Evolutionary conservation across 2,329 filamentous ascomycete species (phyloP), one percentile per base, ranked within the genome.

Genomic region (Chaetomium globosum): DNA sequence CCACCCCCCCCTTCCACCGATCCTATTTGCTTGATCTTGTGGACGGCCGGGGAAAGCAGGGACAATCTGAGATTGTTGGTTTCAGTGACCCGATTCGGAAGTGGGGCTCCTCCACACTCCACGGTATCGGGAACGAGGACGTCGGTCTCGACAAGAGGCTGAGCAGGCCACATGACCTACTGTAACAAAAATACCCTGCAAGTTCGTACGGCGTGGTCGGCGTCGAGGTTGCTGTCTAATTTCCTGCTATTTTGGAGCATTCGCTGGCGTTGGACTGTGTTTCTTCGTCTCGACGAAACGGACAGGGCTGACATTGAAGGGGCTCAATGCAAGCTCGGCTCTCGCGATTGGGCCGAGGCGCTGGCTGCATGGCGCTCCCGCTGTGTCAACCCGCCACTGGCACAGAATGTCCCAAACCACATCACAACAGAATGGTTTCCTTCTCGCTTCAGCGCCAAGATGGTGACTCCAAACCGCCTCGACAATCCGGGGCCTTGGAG

Each of bases 401-500:
- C 46, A 56, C 61, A 52, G n/a, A 23, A 23, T 10, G 30, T 26
- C 46, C 39, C 36, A 46, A 39, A 21, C 39, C 36, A 57, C 36
- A 57, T 30, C 55, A 28, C 31, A 57, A 28, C 31, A 57, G 23
- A n/a, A 43, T 21, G 4, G 16, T 59, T 52, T 58, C 43, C 36
- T 59, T 48, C 39, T 61, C 54, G 59, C 54, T 57, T 64, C 36
- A 52, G 23, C 39, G 61, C 56, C 61, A 63, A 64, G 48, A 54
- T 30, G 36, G 51, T 51, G 30, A 62, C 23, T 48, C 58, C 52
- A 53, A 53, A 43, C 28, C 26, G 53, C 21, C 31, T 43, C 21
- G 6, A n/a, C 49, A 49, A 65, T 65, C 67, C 67, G 59, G 65
- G 68, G 63, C 55, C 52, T 55, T 66, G 69, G 68, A 21, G 66